Conservation (phyloP, 1,284 basidiomycete genomes). For the Rhizoctonia solani region DNA sequence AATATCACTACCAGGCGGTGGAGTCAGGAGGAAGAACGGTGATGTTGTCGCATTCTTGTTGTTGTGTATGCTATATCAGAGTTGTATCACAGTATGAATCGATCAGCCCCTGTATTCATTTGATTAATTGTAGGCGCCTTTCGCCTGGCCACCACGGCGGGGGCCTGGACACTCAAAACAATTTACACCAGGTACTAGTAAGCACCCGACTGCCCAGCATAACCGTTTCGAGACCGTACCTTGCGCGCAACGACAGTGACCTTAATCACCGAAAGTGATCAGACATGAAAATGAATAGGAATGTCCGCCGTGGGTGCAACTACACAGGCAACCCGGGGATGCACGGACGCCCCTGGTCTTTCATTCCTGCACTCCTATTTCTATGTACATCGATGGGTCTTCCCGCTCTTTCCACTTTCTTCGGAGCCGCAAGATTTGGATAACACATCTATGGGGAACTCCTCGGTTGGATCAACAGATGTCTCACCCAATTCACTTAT, state of each 20-base stretch:
- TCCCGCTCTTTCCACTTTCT: not conserved
- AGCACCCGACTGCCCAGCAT: no score
- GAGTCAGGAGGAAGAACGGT: no score
- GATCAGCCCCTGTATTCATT: not conserved
- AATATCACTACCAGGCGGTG: no score
- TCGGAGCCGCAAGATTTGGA: not conserved
- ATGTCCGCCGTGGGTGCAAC: not conserved
- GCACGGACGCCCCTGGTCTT: constrained; percentile 29
- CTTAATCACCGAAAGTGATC: no score
- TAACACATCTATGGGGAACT: not conserved
- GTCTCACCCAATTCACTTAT: constrained; percentile 13
- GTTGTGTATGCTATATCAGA: no score
- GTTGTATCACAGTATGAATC: no score
- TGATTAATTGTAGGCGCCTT: constrained; percentile 6
- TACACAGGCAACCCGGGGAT: constrained; percentile 10
- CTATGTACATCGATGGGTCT: not conserved
- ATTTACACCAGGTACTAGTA: not conserved
- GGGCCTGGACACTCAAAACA: not conserved
- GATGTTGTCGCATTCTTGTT: no score
- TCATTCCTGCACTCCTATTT: constrained; percentile 34
- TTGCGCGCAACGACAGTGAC: not conserved
- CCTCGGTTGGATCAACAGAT: constrained; percentile 11
- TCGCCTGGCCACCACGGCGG: not conserved
- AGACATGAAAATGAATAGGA: no score
- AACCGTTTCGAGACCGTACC: constrained; percentile 21